phyloP scores from a whole-genome alignment of 306 rosid species.

The Amphicarpaea edgeworthii region DNA sequence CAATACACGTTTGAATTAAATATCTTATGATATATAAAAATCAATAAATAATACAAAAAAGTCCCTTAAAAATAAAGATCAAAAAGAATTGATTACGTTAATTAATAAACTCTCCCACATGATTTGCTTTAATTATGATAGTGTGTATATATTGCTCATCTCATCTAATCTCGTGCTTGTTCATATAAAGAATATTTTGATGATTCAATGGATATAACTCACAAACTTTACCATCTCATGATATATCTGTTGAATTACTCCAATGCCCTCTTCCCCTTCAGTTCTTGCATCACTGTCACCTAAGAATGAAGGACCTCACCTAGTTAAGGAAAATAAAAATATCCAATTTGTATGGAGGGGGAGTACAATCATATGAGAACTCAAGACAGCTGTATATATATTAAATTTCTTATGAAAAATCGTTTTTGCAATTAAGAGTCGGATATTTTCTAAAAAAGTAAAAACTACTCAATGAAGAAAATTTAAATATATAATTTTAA shows the following conservation, averaged over 20 bases:
- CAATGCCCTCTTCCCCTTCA: background rate
- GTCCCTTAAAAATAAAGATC: too few relatives aligned
- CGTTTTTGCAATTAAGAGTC: background rate
- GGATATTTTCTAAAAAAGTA: background rate
- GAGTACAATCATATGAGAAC: slow-evolving; percentile 24
- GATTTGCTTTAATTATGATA: background rate
- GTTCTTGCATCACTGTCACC: slow-evolving; percentile 38
- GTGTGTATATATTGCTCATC: background rate
- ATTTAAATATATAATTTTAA: background rate
- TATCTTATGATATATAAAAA: too few relatives aligned
- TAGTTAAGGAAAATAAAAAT: slow-evolving; percentile 19
- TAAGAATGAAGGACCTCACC: slow-evolving; percentile 4
- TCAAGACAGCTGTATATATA: too few relatives aligned
- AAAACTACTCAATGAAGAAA: background rate
- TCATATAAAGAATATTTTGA: background rate
- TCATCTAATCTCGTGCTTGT: background rate
- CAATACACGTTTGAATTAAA: too few relatives aligned
- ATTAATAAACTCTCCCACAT: too few relatives aligned
- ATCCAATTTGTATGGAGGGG: slow-evolving; percentile 8
- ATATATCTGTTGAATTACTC: slow-evolving; percentile 2
- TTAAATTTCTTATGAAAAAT: background rate
- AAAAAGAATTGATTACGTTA: too few relatives aligned
- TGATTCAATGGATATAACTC: background rate
- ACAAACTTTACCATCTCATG: background rate
- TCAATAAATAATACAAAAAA: too few relatives aligned